Percentiles rank a stretch among this genome's conserved stretches.
Conservation (phyloP, 2,329 filamentous ascomycete species). For the Sclerotiophoma versabilis region DNA sequence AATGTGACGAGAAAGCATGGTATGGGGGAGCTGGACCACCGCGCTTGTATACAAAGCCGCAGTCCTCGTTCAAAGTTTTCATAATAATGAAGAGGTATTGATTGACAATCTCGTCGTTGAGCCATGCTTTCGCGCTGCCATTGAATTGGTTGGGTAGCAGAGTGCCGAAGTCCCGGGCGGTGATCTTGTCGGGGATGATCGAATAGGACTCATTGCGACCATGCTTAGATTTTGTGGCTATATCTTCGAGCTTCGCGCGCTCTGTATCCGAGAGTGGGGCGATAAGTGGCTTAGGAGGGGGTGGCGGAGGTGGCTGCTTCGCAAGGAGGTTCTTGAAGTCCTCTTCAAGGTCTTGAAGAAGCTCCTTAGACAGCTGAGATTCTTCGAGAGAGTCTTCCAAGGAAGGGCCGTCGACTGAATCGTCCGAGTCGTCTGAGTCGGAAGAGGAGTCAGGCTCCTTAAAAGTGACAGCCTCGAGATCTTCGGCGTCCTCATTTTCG, state of each 20-base stretch:
- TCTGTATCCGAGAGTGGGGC: conserved; percentile 28
- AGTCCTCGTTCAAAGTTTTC: conserved; percentile 63
- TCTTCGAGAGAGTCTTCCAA: conserved; percentile 29
- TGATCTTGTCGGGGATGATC: conserved; percentile 51
- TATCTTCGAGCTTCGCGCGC: conserved; percentile 17
- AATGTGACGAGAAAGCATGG: conserved; percentile 70
- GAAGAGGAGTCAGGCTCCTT: background rate
- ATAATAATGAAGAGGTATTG: conserved; percentile 69
- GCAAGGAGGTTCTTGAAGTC: conserved; percentile 24
- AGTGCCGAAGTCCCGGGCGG: conserved; percentile 67
- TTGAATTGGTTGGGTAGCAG: conserved; percentile 52
- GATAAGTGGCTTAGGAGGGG: conserved; percentile 26
- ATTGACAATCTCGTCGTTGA: conserved; percentile 81
- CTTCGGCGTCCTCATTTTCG: background rate
- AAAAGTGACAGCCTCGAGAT: background rate
- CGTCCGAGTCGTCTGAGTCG: conserved; percentile 13
- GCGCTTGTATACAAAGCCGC: conserved; percentile 62
- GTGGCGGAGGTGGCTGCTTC: conserved; percentile 13
- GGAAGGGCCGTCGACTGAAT: background rate
- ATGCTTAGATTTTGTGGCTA: conserved; percentile 22
- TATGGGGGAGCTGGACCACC: conserved; percentile 66
- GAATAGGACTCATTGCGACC: conserved; percentile 21
- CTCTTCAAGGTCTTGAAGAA: conserved; percentile 27
- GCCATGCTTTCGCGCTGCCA: conserved; percentile 64
- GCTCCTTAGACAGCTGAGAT: conserved; percentile 28